Conservation (phyloP, 805 yeast species). For the Candida sphagnicola region DNA sequence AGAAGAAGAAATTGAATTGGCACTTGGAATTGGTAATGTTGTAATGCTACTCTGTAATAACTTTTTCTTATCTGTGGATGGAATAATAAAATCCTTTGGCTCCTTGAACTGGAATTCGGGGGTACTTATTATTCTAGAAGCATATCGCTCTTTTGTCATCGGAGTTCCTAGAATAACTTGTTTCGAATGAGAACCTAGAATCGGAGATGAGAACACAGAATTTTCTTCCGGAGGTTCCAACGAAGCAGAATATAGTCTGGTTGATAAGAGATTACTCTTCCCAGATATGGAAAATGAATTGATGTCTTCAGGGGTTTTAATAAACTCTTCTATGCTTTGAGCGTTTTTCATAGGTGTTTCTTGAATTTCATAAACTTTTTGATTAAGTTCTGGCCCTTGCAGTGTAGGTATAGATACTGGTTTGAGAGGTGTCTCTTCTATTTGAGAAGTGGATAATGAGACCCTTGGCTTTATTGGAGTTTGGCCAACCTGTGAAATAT, state of each 20-base stretch:
- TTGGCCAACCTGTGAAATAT: conserved; percentile 20
- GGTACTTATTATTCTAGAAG: conserved; percentile 3
- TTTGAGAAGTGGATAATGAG: conserved; percentile 2
- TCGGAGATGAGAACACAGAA: not conserved
- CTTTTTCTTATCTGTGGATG: not conserved
- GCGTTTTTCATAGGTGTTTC: conserved; percentile 21
- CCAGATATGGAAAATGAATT: no score
- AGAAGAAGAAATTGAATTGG: conserved; percentile 1
- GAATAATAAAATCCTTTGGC: not conserved
- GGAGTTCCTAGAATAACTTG: not conserved
- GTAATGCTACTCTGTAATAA: not conserved
- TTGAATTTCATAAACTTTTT: conserved; percentile 18
- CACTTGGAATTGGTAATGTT: not conserved
- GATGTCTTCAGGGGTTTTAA: conserved; percentile 10
- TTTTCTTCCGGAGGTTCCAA: conserved; percentile 1
- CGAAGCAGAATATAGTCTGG: not conserved
- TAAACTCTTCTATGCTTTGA: not conserved
- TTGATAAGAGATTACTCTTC: not conserved
- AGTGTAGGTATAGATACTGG: not conserved
- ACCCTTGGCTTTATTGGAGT: conserved; percentile 20
- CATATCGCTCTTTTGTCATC: not conserved
- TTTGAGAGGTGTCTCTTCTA: not conserved
- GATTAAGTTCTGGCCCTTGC: not conserved
- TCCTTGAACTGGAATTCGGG: not conserved
- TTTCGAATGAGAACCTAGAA: not conserved